These are phyloP conservation scores for Rhizopus delemar DNA, from an alignment of 371 early-diverging fungal genomes.

Conservation along the genomic window DNA sequence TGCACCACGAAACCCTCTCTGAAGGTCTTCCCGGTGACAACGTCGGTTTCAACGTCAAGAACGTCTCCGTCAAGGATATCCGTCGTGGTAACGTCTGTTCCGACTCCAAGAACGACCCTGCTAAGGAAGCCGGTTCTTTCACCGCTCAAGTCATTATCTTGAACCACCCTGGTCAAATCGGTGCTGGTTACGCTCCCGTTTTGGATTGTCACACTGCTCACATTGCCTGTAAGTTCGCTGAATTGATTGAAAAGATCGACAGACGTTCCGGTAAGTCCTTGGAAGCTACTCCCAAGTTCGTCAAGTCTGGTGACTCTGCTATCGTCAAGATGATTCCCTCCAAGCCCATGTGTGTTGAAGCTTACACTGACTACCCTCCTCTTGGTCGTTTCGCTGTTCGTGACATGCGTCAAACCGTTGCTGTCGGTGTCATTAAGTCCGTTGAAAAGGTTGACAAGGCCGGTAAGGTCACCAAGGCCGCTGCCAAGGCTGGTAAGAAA, in stretches of 20 bases:
- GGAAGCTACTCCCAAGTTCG: slow-evolving; percentile 66
- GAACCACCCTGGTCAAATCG: slow-evolving; percentile 95
- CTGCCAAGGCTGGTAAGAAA: slow-evolving; percentile 75
- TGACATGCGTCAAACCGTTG: slow-evolving; percentile 94
- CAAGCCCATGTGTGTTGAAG: slow-evolving; percentile 97
- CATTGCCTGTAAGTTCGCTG: slow-evolving; percentile 92
- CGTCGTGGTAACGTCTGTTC: slow-evolving; percentile 96
- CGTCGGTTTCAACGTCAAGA: slow-evolving; percentile 98
- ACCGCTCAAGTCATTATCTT: slow-evolving; percentile 94
- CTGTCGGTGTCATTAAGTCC: slow-evolving; percentile 95
- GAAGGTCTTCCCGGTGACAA: slow-evolving; percentile 97
- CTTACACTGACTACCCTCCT: slow-evolving; percentile 90
- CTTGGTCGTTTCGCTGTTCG: slow-evolving; percentile 97
- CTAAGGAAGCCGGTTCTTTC: slow-evolving; percentile 91
- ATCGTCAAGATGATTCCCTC: slow-evolving; percentile 93
- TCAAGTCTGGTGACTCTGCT: slow-evolving; percentile 94
- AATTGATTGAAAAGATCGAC: slow-evolving; percentile 93
- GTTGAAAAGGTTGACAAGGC: slow-evolving; percentile 81
- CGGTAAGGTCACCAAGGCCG: slow-evolving; percentile 69
- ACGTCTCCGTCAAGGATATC: slow-evolving; percentile 94
- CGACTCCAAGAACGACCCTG: slow-evolving; percentile 96
- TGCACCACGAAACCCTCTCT: slow-evolving; percentile 94
- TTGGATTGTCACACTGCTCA: slow-evolving; percentile 97
- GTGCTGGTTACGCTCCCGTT: slow-evolving; percentile 89
- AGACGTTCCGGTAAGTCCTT: slow-evolving; percentile 87